Evolutionary conservation across 371 early-diverging fungal genomes (phyloP), one percentile per base, ranked within the genome.

Genomic region (Enterocytospora artemiae): DNA sequence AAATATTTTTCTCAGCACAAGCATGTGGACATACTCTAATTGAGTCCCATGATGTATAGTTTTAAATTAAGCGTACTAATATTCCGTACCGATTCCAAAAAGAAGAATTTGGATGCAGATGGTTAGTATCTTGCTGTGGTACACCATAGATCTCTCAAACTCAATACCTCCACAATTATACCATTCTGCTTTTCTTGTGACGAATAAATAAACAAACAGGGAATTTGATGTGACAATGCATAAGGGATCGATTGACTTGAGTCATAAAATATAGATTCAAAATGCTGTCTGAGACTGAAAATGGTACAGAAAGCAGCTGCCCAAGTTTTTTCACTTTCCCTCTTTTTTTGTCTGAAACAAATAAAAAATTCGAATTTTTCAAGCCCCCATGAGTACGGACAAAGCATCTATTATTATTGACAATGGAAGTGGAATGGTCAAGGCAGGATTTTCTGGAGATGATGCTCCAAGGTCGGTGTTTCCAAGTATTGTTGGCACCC

Each of bases 401-500:
- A 68, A 69, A 64, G 49, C 43, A 53, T 59, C 56, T 59, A 53
- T 82, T 64, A 83, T 91, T 76, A 88, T 93, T 79, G 90, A 94
- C 83, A 96, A 96, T 83, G 99, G 99, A 76, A 93, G 95, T 80
- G 97, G 99, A 81, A 92, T 96, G 90, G 94, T 96, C 84, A 98
- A 96, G 84, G 95, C 96, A 82, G 97, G 97, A 77, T 96, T 96
- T 80, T 94, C 95, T 79, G 97, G 96, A 76, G 97, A 96, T 83
- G 97, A 98, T 80, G 95, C 95, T 58, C 98, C 96, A 64, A 88
- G 93, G 79, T 90, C 92, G 71, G 96, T 76, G 37, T 94, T 96
- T 84, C 95, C 93, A 43, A 90, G 89, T 68, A 94, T 96, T 77
- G 93, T 98, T 65, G 99, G 99, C 71, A 91, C 90, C 69, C 99